phyloP scores from a whole-genome alignment of 169 alveolate genomes.

The Eimeria brunetti region DNA sequence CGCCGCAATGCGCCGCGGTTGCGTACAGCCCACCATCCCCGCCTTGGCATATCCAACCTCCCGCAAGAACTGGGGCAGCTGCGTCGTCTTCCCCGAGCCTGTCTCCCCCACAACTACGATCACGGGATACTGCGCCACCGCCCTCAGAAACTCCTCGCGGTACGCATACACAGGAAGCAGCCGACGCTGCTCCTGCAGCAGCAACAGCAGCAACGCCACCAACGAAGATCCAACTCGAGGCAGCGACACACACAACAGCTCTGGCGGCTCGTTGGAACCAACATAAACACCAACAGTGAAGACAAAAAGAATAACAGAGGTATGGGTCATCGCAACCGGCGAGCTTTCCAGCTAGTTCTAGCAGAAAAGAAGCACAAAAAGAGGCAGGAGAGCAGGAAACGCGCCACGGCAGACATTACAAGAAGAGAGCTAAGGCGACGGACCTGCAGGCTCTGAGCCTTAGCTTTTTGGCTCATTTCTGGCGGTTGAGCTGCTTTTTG shows the following conservation, averaged over 20 bases:
- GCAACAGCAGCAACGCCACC: conserved; percentile 3
- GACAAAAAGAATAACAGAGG: background rate
- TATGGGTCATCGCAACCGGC: background rate
- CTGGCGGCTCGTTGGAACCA: background rate
- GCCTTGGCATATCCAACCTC: conserved; percentile 97
- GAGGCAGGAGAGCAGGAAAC: background rate
- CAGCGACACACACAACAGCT: background rate
- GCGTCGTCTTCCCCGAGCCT: conserved; percentile 99
- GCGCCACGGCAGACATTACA: background rate
- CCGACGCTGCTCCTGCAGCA: conserved; percentile 80
- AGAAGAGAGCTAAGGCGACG: background rate
- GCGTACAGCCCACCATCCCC: conserved; percentile 99
- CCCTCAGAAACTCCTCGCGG: conserved; percentile 95
- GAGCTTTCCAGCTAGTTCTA: background rate
- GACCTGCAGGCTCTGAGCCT: conserved; percentile 28
- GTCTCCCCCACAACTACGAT: conserved; percentile 99
- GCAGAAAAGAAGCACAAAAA: background rate
- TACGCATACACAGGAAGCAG: conserved; percentile 96
- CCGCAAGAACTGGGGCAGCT: conserved; percentile 97
- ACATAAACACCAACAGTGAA: background rate
- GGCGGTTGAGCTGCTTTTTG: background rate
- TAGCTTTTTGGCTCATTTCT: background rate
- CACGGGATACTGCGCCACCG: conserved; percentile 95
- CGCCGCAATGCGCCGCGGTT: conserved; percentile 99
- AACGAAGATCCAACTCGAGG: background rate